Conservation (phyloP, 75 land plant species). For the Cupressus sempervirens region DNA sequence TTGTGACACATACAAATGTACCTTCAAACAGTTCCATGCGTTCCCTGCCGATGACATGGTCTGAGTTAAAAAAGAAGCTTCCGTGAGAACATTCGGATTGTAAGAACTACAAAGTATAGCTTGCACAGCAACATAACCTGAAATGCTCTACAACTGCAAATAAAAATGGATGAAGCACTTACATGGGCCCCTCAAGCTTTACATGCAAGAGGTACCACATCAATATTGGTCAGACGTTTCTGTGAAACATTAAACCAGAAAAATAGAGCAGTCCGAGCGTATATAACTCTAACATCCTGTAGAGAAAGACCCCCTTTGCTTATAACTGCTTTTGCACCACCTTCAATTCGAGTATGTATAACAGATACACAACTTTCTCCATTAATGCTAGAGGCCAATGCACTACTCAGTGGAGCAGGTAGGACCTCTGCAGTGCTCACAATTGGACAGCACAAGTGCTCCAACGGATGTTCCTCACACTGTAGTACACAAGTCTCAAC, state of each 20-base stretch:
- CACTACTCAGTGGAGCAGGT: conserved; percentile 9
- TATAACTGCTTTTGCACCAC: conserved; percentile 78
- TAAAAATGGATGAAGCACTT: neutral
- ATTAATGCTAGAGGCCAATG: conserved; percentile 12
- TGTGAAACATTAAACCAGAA: conserved; percentile 89
- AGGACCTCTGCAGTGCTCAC: conserved; percentile 66
- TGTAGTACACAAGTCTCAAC: conserved; percentile 82
- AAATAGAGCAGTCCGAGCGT: conserved; percentile 64
- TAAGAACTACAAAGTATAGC: neutral
- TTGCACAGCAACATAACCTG: neutral
- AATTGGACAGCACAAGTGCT: conserved; percentile 80
- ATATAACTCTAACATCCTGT: conserved; percentile 88
- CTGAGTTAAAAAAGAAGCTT: neutral
- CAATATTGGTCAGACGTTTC: conserved; percentile 4
- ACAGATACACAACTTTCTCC: conserved; percentile 61
- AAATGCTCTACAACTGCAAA: neutral
- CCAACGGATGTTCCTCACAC: conserved; percentile 88
- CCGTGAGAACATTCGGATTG: neutral
- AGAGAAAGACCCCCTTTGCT: conserved; percentile 65
- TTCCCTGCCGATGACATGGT: neutral
- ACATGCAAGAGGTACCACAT: neutral
- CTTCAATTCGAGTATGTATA: conserved; percentile 80
- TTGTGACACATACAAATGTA: neutral
- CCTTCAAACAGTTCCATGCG: too few relatives aligned
- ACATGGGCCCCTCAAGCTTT: neutral